Base-by-base conservation (phyloP, 2,329 filamentous ascomycete species). In the Colletotrichum costaricense region DNA sequence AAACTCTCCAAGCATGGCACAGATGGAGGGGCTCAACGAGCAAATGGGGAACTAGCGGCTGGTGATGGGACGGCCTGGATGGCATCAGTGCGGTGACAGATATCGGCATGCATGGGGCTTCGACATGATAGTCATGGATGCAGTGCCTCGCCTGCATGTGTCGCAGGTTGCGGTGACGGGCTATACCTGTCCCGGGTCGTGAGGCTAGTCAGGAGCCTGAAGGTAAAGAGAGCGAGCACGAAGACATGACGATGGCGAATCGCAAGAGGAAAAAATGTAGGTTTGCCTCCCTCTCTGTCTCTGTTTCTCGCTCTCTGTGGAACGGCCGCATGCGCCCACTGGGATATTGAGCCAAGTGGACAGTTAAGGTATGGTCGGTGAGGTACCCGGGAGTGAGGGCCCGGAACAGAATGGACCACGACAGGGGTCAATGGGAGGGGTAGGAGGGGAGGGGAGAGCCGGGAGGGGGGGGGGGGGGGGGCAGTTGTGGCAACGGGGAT, bases 81-180 rank as follows among this genome's bases (percentile, higher is more conserved):
- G 71, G 67, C 71, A 73, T 71, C 71, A 73, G 62, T 62, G 60
- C 56, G 49, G 67, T 73, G 56, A 56, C 67, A 70, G 55, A 28
- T 66, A 64, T 62, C 62, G 67, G 56, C 71, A 73, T 66, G 67
- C 71, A 73, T 64, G 67, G 26, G 46, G 46, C 56, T 63, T 60
- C 67, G 65, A 57, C 46, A 62, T 57, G 67, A 30, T 33, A 69
- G 59, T 24, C 54, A 56, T 46, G 35, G 46, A 59, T 42, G 55
- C 59, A n/a, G 56, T 60, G 35, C 58, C 55, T 38, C 33, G 58
- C 54, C 46, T 69, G 65, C 42, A 59, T 35, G 55, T 60, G 42
- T 33, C 19, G 68, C 55, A 64, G 55, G 59, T 33, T 58, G 68
- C 68, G 49, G 52, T 68, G 52, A 67, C 69, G 59, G 59, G 16